Base-by-base conservation (phyloP, 2,329 filamentous ascomycete species). In the Kalmusia sp. region DNA sequence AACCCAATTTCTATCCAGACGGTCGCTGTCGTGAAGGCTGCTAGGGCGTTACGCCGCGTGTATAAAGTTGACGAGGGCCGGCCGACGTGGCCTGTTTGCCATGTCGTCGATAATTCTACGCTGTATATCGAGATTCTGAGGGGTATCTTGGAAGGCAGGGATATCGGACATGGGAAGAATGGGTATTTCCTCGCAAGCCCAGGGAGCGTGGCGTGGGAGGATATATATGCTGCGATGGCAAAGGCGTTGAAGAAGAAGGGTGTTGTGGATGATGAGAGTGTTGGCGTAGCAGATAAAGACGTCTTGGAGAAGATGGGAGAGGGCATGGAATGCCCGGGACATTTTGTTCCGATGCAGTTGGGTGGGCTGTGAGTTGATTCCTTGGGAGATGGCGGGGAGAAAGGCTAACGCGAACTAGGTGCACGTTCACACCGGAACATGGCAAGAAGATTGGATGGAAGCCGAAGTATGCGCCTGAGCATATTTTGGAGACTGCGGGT, bases 31-130 rank as follows among this genome's bases (percentile, higher is more conserved):
- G 77, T 84, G 2, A 68, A 68, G 21, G 79, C 80, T 0, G 82
- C 80, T 0, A 75, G 74, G 40, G 71, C 65, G 2, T 17, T 73
- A 22, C 60, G 76, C 3, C 66, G 67, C 6, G 74, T 83, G 1
- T 80, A 79, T 55, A 72, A 70, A 11, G 72, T 80, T 9, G 76
- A 82, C 27, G 17, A 62, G 1, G 76, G 66, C n/a, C 33, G 44
- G 2, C 43, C 81, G 77, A 71, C 67, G 1, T 84, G 82, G 82
- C 82, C 82, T 0, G 82, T 85, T 5, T 82, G 78, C 51, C 80
- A 84, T 49, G 62, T 84, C 3, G 8, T 61, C 0, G 82, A 85
- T 51, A 84, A 76, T 28, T 73, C 77, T 0, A 63, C 61, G 0
- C 58, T 84, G 1, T 84, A 83, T 48, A 44, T 83, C 1, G 62